phyloP scores from a whole-genome alignment of 768 basidiomycete genomes.

The Pleurotus djamor region DNA sequence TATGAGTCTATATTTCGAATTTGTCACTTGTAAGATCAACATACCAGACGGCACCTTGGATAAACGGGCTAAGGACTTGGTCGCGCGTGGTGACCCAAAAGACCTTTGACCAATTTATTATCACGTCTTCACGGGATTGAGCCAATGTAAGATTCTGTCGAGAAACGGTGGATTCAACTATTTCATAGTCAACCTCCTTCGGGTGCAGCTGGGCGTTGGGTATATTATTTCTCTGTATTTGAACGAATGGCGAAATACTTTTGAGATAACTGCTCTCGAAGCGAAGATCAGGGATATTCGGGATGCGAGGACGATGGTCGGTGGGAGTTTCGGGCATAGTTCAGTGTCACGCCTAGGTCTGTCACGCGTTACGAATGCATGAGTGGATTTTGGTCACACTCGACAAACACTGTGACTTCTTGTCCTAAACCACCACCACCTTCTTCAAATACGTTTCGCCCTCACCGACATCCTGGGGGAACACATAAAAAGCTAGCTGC shows the following conservation, averaged over 20 bases:
- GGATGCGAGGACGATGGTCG: constrained; percentile 23
- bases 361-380: too few species aligned
- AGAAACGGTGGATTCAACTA: constrained; percentile 8
- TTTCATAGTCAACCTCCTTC: neutral
- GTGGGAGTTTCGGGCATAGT: neutral
- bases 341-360: neutral
- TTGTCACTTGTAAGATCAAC: constrained; percentile 13
- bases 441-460: neutral
- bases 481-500: neutral
- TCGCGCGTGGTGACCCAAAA: constrained; percentile 65
- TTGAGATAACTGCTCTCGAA: constrained; percentile 72
- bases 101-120: constrained; percentile 56
- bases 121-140: constrained; percentile 28
- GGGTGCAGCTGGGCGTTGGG: neutral
- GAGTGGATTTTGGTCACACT: neutral
- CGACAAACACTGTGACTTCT: neutral
- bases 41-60: constrained; percentile 70
- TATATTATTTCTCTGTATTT: constrained; percentile 24
- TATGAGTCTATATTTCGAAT: neutral
- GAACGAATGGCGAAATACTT: constrained; percentile 53
- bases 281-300: constrained; percentile 69
- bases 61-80: constrained; percentile 63
- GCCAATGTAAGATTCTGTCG: constrained; percentile 11
- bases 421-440: neutral
- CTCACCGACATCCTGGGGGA: neutral